Evolutionary conservation across 2,329 filamentous ascomycete species (phyloP), one percentile per base, ranked within the genome.

Genomic region (Microdochium nivale): DNA sequence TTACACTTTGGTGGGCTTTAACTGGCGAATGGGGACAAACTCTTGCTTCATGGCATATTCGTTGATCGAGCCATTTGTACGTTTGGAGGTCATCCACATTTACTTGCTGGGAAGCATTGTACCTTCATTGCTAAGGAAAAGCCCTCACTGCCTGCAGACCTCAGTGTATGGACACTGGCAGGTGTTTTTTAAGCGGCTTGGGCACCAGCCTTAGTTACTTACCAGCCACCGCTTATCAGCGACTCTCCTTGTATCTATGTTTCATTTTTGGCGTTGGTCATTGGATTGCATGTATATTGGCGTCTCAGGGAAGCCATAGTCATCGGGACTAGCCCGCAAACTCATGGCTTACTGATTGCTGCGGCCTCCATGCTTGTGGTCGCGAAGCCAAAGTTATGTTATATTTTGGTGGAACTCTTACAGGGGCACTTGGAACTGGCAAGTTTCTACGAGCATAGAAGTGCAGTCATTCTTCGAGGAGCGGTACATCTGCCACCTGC

Each of bases 201-300:
- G n/a, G n/a, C n/a, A n/a, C 19, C 21, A 24, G 8, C 19, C 9
- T 23, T 44, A 7, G 19, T 44, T 8, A 16, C 7, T 5, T 40
- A 7, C 11, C 19, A 19, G 16, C 13, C 19, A 44, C 21, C 40
- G 40, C 3, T 21, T 13, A 24, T 23, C 40, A 44, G 40, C 40
- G 19, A 37, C 7, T 14, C 33, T 16, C n/a, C 3, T 37, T 16
- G 8, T 14, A 4, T 37, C 19, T 23, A 8, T 44, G 16, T 11
- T 44, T 24, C 23, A 8, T 44, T 24, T 44, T 23, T 13, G 40
- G 40, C 40, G 40, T 44, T 19, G 19, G n/a, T 3, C 13, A 52
- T 48, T 53, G 52, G 50, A 52, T 49, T 51, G 46, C 43, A 52
- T 43, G 52, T 32, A 49, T 21, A 24, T 19, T 27, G 47, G 46